These are phyloP conservation scores for Clonostachys solani DNA, from an alignment of 2,329 filamentous ascomycete species.

Conservation along the genomic window DNA sequence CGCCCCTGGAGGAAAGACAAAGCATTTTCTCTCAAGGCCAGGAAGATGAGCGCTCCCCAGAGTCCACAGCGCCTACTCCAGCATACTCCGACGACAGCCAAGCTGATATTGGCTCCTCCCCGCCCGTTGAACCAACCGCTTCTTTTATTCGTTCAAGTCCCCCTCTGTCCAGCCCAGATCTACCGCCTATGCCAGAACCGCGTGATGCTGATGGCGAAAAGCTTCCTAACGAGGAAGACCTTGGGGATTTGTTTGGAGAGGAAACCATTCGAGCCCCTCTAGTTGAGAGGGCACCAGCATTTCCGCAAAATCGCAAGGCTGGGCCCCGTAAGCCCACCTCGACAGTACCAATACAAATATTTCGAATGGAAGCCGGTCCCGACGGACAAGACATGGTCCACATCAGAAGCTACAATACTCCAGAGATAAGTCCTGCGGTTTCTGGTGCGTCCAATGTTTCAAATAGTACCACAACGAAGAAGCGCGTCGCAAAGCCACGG, in stretches of 20 bases:
- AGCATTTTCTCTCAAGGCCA: constrained; percentile 36
- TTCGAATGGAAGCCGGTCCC: constrained; percentile 28
- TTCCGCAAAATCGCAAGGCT: neutral
- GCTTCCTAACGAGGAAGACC: constrained; percentile 71
- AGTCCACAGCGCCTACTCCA: constrained; percentile 43
- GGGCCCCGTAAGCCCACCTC: constrained; percentile 10
- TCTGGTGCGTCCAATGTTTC: neutral
- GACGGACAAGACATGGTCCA: constrained; percentile 27
- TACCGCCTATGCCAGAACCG: constrained; percentile 56
- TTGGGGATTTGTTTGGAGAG: constrained; percentile 67
- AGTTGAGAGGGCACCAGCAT: neutral
- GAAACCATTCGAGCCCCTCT: constrained; percentile 24
- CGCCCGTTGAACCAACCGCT: constrained; percentile 67
- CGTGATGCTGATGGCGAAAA: constrained; percentile 13
- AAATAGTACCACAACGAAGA: no score
- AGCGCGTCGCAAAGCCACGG: no score
- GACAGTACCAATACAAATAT: constrained; percentile 37
- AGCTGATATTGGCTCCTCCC: constrained; percentile 83
- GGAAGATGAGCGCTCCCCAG: constrained; percentile 50
- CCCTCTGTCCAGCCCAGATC: constrained; percentile 74
- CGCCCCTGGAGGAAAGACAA: constrained; percentile 29
- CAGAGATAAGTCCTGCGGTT: constrained; percentile 8
- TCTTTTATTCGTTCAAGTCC: constrained; percentile 55
- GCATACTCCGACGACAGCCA: constrained; percentile 63
- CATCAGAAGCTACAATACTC: constrained; percentile 25